These are phyloP conservation scores for Ceratobasidium sp. DNA, from an alignment of 1,284 basidiomycete species.

Conservation along the genomic window DNA sequence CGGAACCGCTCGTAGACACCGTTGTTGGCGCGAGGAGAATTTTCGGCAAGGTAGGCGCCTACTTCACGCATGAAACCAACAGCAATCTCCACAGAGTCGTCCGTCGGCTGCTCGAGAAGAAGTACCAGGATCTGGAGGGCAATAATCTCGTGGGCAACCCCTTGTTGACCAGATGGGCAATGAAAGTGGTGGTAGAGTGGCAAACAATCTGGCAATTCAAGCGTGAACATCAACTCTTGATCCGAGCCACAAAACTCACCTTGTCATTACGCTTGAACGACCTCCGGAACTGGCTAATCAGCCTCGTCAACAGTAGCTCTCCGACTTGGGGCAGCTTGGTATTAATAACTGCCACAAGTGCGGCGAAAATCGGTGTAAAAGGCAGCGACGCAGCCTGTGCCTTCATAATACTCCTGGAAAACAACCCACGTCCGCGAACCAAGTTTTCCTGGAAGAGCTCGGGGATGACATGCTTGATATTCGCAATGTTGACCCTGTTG, in stretches of 20 bases:
- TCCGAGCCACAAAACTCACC: constrained; percentile 55
- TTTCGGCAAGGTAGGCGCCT: constrained; percentile 92
- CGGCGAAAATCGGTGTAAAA: constrained; percentile 97
- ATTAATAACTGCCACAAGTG: constrained; percentile 93
- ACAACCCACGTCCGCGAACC: constrained; percentile 87
- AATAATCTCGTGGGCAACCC: constrained; percentile 91
- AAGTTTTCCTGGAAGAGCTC: constrained; percentile 94
- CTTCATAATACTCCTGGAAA: constrained; percentile 95
- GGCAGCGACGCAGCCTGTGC: constrained; percentile 96
- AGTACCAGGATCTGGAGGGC: constrained; percentile 95
- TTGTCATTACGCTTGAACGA: constrained; percentile 99
- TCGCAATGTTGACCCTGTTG: constrained; percentile 95
- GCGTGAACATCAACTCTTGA: constrained; percentile 1
- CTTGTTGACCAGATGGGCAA: constrained; percentile 98
- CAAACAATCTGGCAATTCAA: constrained; percentile 78
- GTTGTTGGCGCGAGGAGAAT: constrained; percentile 92
- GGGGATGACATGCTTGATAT: constrained; percentile 96
- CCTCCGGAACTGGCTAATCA: constrained; percentile 94
- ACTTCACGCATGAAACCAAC: constrained; percentile 98
- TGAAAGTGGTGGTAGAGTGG: constrained; percentile 92
- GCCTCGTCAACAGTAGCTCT: constrained; percentile 85
- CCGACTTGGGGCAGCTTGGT: constrained; percentile 97
- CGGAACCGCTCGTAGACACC: constrained; percentile 96
- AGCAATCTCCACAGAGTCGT: constrained; percentile 98
- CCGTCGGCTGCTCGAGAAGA: constrained; percentile 92